Evolutionary conservation across 345 rosid genomes (phyloP).

Genomic region (Dimocarpus longan): DNA sequence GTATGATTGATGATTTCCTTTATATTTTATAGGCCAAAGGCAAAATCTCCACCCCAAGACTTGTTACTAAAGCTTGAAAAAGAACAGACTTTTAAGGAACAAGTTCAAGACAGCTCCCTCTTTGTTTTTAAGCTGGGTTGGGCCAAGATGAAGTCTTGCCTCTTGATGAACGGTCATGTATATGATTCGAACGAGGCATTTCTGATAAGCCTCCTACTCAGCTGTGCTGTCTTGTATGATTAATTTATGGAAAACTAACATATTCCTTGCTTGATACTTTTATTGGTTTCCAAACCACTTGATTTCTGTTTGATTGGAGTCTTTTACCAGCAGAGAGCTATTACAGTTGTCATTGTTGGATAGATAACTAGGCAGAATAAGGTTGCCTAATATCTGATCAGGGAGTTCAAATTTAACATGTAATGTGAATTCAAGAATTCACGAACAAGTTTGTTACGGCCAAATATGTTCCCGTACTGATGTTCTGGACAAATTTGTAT

Average conservation of each 20-base stretch:
- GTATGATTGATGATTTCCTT: constrained; percentile 5
- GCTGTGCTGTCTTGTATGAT: not conserved
- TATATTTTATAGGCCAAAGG: constrained; percentile 64
- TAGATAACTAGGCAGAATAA: no score
- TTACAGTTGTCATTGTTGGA: no score
- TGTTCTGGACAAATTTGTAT: constrained; percentile 81
- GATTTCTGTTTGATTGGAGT: not conserved
- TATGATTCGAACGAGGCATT: constrained; percentile 81
- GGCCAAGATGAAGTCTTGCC: constrained; percentile 61
- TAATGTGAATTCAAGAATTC: constrained; percentile 63
- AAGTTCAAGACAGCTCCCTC: constrained; percentile 72
- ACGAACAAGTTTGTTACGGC: constrained; percentile 94
- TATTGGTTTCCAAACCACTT: not conserved
- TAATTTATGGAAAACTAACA: not conserved
- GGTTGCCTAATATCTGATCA: not conserved
- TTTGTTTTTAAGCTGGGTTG: constrained; percentile 89
- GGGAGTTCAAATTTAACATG: not conserved
- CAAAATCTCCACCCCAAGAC: no score
- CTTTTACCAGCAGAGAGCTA: no score
- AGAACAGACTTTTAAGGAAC: constrained; percentile 59
- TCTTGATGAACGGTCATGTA: constrained; percentile 97
- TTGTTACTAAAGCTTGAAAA: constrained; percentile 78
- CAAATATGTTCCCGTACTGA: constrained; percentile 82
- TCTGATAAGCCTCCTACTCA: constrained; percentile 7
- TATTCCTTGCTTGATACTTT: not conserved